These are phyloP conservation scores for Phytopythium oedochilum DNA, from an alignment of 352 stramenopile species.

Conservation along the genomic window DNA sequence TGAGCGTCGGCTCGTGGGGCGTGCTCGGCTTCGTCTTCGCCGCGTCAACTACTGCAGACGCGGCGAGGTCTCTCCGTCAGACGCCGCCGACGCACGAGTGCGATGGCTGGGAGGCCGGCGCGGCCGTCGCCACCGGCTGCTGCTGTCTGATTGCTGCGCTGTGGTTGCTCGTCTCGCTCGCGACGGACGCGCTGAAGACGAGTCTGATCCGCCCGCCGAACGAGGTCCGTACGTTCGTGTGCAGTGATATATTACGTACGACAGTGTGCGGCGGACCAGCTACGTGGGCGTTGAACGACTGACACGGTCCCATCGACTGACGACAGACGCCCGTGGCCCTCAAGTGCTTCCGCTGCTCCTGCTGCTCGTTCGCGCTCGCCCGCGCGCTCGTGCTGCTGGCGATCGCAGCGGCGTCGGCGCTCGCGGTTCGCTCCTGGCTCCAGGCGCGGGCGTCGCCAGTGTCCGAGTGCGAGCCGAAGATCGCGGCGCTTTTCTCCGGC, in stretches of 20 bases:
- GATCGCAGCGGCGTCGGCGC: conserved; percentile 11
- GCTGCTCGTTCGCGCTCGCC: conserved; percentile 37
- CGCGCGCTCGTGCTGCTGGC: conserved; percentile 25
- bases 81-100: neutral
- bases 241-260: no score
- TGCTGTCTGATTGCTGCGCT: neutral
- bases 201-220: neutral
- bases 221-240: neutral
- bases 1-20: neutral
- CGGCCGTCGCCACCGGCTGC: neutral
- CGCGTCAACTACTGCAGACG: neutral
- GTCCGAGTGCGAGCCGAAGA: conserved; percentile 4
- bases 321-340: conserved; percentile 30
- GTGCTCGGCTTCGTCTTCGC: conserved; percentile 2
- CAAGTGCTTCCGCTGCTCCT: conserved; percentile 48
- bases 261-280: no score
- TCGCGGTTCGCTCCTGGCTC: conserved; percentile 25
- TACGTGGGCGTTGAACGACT: no score
- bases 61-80: no score
- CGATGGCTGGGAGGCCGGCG: neutral
- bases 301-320: no score
- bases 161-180: neutral
- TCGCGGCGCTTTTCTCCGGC: conserved; percentile 20
- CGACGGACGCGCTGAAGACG: neutral
- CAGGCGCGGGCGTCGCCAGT: conserved; percentile 3